phyloP scores from a whole-genome alignment of 306 rosid species.

The Lathyrus oleraceus region DNA sequence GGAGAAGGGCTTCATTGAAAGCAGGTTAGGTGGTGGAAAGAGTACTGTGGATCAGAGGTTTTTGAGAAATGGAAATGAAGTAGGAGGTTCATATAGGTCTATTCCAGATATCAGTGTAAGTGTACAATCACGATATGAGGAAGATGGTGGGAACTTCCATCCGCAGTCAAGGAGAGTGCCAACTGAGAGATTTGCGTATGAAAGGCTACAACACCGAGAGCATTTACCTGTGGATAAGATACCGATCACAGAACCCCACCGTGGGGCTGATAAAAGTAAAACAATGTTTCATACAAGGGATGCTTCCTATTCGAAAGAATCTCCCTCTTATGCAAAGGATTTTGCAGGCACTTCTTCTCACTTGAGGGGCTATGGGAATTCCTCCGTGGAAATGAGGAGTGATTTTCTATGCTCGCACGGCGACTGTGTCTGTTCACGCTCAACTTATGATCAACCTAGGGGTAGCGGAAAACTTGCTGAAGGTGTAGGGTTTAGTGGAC shows the following conservation, averaged over 20 bases:
- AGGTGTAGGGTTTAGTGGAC: conserved; percentile 47
- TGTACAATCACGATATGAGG: conserved; percentile 37
- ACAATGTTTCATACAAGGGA: conserved; percentile 50
- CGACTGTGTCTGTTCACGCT: conserved; percentile 43
- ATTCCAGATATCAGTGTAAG: conserved; percentile 42
- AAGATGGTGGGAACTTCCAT: conserved; percentile 47
- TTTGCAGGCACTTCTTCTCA: conserved; percentile 53
- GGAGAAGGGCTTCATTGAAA: conserved; percentile 50
- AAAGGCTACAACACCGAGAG: conserved; percentile 48
- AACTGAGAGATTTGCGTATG: conserved; percentile 48
- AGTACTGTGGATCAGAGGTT: conserved; percentile 46
- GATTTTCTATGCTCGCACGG: conserved; percentile 51
- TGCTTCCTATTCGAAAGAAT: conserved; percentile 33
- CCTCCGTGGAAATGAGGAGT: conserved; percentile 48
- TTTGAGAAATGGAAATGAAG: conserved; percentile 47
- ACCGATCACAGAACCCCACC: conserved; percentile 31
- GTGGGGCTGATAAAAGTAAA: conserved; percentile 50
- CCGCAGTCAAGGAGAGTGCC: conserved; percentile 42
- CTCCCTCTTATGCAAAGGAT: conserved; percentile 59
- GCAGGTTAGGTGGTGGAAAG: conserved; percentile 49
- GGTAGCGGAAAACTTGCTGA: conserved; percentile 48
- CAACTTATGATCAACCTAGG: conserved; percentile 55
- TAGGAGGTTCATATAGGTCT: conserved; percentile 49
- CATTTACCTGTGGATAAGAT: conserved; percentile 48
- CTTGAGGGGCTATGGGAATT: conserved; percentile 48